Evolutionary conservation across 2,329 filamentous ascomycete genomes (phyloP).

Genomic region (Botryotinia calthae): DNA sequence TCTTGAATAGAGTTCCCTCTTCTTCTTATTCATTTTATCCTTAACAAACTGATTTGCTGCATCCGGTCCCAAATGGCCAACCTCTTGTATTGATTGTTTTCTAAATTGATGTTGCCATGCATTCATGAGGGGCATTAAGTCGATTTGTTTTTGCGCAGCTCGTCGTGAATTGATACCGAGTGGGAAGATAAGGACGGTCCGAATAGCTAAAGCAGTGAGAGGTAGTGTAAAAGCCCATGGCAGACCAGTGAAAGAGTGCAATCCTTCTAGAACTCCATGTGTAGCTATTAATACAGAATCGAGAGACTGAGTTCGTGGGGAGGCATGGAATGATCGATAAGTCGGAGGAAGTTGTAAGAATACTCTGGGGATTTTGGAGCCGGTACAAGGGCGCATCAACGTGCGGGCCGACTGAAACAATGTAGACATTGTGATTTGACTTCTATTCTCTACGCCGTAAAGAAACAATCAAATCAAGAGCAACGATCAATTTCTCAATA

Average conservation of each 20-base stretch:
- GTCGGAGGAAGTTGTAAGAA: slow-evolving; percentile 31
- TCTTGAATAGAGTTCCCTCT: slow-evolving; percentile 37
- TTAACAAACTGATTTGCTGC: slow-evolving; percentile 23
- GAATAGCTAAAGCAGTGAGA: slow-evolving; percentile 51
- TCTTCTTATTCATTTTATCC: slow-evolving; percentile 33
- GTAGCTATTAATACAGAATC: slow-evolving; percentile 45
- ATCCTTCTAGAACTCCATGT: slow-evolving; percentile 45
- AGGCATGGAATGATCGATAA: slow-evolving; percentile 50
- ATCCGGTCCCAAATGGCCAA: slow-evolving; percentile 31
- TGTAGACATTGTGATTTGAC: slow-evolving; percentile 15
- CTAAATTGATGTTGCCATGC: slow-evolving; percentile 40
- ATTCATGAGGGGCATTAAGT: slow-evolving; percentile 43
- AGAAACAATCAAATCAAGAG: not conserved
- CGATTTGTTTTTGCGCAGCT: slow-evolving; percentile 43
- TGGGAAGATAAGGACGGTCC: slow-evolving; percentile 48
- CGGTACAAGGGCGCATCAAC: not conserved
- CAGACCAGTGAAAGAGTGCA: slow-evolving; percentile 51
- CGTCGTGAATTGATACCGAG: slow-evolving; percentile 45
- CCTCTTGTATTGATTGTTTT: slow-evolving; percentile 33
- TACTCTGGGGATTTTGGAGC: slow-evolving; percentile 3
- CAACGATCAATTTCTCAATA: not conserved
- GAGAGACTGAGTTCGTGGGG: slow-evolving; percentile 43
- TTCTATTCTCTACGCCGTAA: not conserved
- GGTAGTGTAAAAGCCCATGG: slow-evolving; percentile 56
- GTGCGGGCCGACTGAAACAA: slow-evolving; percentile 10